Conservation (phyloP, 257 asterid species). For the Penstemon barbatus region DNA sequence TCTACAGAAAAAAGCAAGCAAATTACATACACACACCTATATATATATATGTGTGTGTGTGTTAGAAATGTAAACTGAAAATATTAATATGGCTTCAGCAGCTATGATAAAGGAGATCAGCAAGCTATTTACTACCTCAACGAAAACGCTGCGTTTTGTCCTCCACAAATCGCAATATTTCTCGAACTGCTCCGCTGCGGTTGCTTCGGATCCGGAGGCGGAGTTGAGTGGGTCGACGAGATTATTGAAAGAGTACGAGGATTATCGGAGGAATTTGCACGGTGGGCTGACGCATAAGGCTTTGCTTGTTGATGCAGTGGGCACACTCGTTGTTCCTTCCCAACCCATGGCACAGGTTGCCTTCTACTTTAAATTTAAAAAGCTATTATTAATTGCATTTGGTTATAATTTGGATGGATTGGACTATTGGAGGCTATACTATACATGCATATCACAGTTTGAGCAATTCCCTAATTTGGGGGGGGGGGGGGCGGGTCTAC, state of each 20-base stretch:
- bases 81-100: constrained; percentile 36
- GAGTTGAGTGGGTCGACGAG: constrained; percentile 43
- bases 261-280: constrained; percentile 77
- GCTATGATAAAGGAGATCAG: constrained; percentile 31
- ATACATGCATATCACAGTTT: neutral
- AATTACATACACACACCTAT: no score
- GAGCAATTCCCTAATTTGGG: neutral
- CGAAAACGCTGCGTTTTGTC: constrained; percentile 25
- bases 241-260: constrained; percentile 79
- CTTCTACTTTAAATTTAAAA: neutral
- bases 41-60: no score
- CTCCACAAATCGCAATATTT: constrained; percentile 32
- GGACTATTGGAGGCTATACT: no score
- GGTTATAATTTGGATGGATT: no score
- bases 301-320: constrained; percentile 92
- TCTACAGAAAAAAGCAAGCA: no score
- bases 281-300: constrained; percentile 96
- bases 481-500: no score
- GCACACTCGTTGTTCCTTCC: constrained; percentile 89
- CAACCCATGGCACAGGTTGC: constrained; percentile 98
- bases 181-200: constrained; percentile 38
- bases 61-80: no score
- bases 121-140: constrained; percentile 26
- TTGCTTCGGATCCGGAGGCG: constrained; percentile 28
- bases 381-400: neutral